A percentile compares a stretch with the other conserved stretches of the same genome.
Evolutionary conservation across 202 grass and related monocot genomes (phyloP).

Genomic region (Cymbopogon flexuosus): DNA sequence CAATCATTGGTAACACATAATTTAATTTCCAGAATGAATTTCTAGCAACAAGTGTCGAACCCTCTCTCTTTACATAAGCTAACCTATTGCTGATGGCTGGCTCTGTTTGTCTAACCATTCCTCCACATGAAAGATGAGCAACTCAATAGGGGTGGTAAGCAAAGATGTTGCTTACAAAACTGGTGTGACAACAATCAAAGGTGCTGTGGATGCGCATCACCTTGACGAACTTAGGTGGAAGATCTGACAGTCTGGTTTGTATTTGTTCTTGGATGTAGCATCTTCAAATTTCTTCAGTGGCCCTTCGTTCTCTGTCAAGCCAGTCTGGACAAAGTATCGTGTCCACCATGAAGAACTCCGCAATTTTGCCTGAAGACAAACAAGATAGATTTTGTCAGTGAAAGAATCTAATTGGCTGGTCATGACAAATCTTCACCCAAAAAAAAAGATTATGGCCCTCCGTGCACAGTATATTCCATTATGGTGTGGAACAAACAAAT

Average conservation of each 20-base stretch:
- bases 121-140: constrained; percentile 15
- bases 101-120: constrained; percentile 16
- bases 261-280: constrained; percentile 53
- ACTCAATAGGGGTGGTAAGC: background rate
- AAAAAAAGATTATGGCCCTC: background rate
- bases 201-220: constrained; percentile 17
- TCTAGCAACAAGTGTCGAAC: constrained; percentile 37
- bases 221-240: constrained; percentile 62
- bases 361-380: constrained; percentile 71
- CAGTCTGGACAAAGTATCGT: constrained; percentile 87
- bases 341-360: constrained; percentile 94
- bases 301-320: constrained; percentile 82
- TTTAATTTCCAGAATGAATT: constrained; percentile 38
- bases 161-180: constrained; percentile 45
- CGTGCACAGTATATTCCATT: background rate
- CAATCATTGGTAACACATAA: constrained; percentile 20
- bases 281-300: constrained; percentile 89
- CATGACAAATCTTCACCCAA: background rate
- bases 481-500: constrained; percentile 1
- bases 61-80: constrained; percentile 48
- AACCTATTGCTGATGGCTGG: constrained; percentile 31
- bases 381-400: background rate
- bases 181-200: constrained; percentile 1
- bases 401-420: background rate
- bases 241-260: constrained; percentile 83